Evolutionary conservation across 805 yeast genomes (phyloP).

Genomic region (Lipomyces sp.): DNA sequence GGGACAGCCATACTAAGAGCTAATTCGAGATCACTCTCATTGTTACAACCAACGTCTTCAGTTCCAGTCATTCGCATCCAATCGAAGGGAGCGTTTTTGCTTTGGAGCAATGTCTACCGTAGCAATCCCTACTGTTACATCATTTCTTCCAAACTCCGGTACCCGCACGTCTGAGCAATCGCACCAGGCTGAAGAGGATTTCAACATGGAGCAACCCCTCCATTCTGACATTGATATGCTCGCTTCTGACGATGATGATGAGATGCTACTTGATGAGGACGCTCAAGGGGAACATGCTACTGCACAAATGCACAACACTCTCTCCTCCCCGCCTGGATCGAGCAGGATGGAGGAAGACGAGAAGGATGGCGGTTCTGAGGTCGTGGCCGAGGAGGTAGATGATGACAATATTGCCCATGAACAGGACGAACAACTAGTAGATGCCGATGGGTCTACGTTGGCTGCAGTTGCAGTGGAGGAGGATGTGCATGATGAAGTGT

Average conservation of each 20-base stretch:
- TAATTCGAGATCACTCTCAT: too few relatives aligned
- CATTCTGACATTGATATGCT: slow-evolving; percentile 25
- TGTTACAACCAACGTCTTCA: not conserved
- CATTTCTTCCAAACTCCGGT: not conserved
- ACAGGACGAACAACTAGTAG: not conserved
- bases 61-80: not conserved
- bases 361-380: slow-evolving; percentile 3
- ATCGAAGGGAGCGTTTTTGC: not conserved
- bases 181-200: not conserved
- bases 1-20: not conserved
- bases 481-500: not conserved
- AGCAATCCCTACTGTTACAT: slow-evolving; percentile 7
- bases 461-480: not conserved
- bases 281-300: not conserved
- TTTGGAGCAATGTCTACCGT: slow-evolving; percentile 3
- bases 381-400: not conserved
- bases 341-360: slow-evolving; percentile 15
- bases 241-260: slow-evolving; percentile 22
- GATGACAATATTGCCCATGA: not conserved
- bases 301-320: not conserved
- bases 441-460: slow-evolving; percentile 2
- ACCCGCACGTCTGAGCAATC: not conserved
- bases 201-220: slow-evolving; percentile 6
- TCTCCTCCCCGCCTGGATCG: not conserved
- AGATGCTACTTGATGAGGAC: slow-evolving; percentile 25